Conservation (phyloP, 2,329 filamentous ascomycete genomes). For the Acrocalymma vagum region DNA sequence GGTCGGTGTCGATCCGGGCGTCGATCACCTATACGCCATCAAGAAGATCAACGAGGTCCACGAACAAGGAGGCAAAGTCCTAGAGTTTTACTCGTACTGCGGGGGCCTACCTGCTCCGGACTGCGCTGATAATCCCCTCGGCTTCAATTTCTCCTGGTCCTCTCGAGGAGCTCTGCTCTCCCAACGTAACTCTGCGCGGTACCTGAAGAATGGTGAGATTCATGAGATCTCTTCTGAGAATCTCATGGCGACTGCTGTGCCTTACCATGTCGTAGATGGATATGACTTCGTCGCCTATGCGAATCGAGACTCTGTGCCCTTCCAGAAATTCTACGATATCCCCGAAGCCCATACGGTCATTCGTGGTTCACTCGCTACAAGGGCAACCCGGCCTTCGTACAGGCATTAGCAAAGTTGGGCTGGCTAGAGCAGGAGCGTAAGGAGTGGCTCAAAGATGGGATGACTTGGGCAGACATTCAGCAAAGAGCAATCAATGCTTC, state of each 20-base stretch:
- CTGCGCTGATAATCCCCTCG: slow-evolving; percentile 13
- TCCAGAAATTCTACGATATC: slow-evolving; percentile 7
- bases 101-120: slow-evolving; percentile 12
- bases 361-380: slow-evolving; percentile 15
- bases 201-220: slow-evolving; percentile 4
- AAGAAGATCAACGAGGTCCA: slow-evolving; percentile 16
- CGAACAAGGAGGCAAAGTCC: slow-evolving; percentile 12
- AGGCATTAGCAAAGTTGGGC: slow-evolving; percentile 10
- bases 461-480: slow-evolving; percentile 14
- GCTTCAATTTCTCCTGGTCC: slow-evolving; percentile 21
- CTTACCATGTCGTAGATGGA: slow-evolving; percentile 12
- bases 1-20: slow-evolving; percentile 33
- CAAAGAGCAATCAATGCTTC: slow-evolving; percentile 4
- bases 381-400: slow-evolving; percentile 12
- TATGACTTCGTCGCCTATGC: slow-evolving; percentile 17
- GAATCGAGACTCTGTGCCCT: slow-evolving; percentile 10
- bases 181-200: slow-evolving; percentile 11
- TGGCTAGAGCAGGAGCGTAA: slow-evolving; percentile 12
- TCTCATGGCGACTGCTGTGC: slow-evolving; percentile 10
- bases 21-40: slow-evolving; percentile 50
- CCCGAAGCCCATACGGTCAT: slow-evolving; percentile 13
- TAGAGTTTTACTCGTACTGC: slow-evolving; percentile 18
- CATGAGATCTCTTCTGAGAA: slow-evolving; percentile 6
- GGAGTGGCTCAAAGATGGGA: slow-evolving; percentile 16
- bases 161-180: slow-evolving; percentile 14